phyloP scores from a whole-genome alignment of 2,329 filamentous ascomycete genomes.

The Colletotrichum sp. region DNA sequence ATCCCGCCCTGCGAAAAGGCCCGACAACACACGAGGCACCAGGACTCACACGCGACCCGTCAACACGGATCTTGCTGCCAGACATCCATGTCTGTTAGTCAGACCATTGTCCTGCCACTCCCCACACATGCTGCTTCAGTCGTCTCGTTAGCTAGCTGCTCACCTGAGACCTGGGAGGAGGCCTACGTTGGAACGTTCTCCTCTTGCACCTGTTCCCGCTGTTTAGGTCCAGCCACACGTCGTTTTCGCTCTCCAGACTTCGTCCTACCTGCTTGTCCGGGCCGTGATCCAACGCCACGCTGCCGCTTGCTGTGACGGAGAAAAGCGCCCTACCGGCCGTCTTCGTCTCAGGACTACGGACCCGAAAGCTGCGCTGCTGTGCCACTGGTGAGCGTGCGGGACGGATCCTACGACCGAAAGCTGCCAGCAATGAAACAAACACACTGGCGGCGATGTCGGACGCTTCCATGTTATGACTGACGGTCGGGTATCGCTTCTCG shows the following conservation, averaged over 20 bases:
- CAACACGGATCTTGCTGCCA: background rate
- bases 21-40: background rate
- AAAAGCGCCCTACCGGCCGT: background rate
- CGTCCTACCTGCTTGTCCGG: background rate
- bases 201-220: background rate
- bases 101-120: background rate
- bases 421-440: background rate
- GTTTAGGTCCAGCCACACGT: background rate
- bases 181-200: background rate
- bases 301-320: background rate
- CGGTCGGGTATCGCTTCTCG: background rate
- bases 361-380: background rate
- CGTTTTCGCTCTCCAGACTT: background rate
- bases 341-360: background rate
- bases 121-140: background rate
- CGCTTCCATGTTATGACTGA: background rate
- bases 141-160: background rate
- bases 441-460: background rate
- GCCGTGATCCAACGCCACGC: conserved; percentile 13
- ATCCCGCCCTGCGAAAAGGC: background rate
- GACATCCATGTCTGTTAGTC: background rate
- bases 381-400: background rate
- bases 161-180: background rate
- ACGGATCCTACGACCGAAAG: background rate
- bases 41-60: conserved; percentile 6